Conservation (phyloP, 2,329 filamentous ascomycete species). For the Aspergillus sp. region DNA sequence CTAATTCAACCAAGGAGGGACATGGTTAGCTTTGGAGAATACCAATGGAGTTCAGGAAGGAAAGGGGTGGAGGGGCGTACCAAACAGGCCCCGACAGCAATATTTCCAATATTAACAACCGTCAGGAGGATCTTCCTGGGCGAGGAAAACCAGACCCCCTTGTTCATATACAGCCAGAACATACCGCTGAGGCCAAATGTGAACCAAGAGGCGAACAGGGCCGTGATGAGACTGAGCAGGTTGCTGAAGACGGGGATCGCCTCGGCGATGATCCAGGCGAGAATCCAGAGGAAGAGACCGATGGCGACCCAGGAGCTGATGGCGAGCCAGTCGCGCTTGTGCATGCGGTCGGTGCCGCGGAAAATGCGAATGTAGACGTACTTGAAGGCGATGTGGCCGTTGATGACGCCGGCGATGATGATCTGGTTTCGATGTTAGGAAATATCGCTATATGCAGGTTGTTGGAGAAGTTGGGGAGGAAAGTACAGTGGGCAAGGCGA, state of each 20-base stretch:
- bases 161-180: slow-evolving; percentile 40
- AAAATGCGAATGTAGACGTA: slow-evolving; percentile 67
- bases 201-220: slow-evolving; percentile 68
- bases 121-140: slow-evolving; percentile 31
- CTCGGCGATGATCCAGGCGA: slow-evolving; percentile 68
- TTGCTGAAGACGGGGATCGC: slow-evolving; percentile 69
- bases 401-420: slow-evolving; percentile 69
- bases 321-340: slow-evolving; percentile 51
- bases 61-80: slow-evolving; percentile 13
- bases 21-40: not conserved
- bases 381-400: slow-evolving; percentile 65
- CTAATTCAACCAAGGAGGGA: not conserved
- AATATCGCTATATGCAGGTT: not conserved
- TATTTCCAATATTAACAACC: slow-evolving; percentile 23
- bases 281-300: slow-evolving; percentile 54
- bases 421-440: slow-evolving; percentile 43
- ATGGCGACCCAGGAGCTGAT: slow-evolving; percentile 61
- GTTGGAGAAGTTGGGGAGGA: no score
- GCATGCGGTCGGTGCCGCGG: slow-evolving; percentile 57
- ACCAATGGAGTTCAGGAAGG: no score
- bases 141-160: slow-evolving; percentile 31
- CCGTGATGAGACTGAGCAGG: slow-evolving; percentile 63
- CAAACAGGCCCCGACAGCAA: slow-evolving; percentile 23
- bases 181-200: slow-evolving; percentile 47
- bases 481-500: slow-evolving; percentile 62